A percentile compares a stretch with the other conserved stretches of the same genome.
Evolutionary conservation across 2,329 filamentous ascomycete species (phyloP).

Genomic region (Sporothrix euskadiensis): DNA sequence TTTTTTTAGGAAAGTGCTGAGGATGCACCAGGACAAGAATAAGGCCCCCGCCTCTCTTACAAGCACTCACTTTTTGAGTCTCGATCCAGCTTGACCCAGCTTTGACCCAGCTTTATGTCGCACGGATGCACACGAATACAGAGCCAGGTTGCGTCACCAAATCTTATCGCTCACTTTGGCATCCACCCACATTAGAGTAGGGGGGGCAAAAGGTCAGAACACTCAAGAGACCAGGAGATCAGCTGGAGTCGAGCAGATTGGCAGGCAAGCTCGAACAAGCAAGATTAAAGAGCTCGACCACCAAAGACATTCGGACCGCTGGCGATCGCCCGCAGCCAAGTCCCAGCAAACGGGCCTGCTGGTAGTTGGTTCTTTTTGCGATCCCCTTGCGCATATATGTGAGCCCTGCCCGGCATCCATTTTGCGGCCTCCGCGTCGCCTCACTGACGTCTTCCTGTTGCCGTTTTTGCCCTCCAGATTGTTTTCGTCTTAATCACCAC

Average conservation of each 20-base stretch:
- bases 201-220: conserved; percentile 4
- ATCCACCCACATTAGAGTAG: neutral
- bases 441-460: conserved; percentile 5
- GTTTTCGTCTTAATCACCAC: neutral
- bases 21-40: neutral
- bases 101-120: neutral
- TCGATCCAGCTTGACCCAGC: neutral
- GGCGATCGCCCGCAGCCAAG: neutral
- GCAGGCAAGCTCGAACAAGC: neutral
- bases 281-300: neutral
- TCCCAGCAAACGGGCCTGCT: conserved; percentile 9
- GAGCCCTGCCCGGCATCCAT: conserved; percentile 17
- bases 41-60: neutral
- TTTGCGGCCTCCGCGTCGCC: neutral
- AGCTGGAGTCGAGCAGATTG: too few species aligned
- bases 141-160: conserved; percentile 18
- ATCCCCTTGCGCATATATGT: conserved; percentile 6
- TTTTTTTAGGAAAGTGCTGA: too few species aligned
- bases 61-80: neutral
- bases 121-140: conserved; percentile 8
- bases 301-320: neutral
- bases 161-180: neutral
- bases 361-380: neutral
- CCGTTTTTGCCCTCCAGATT: neutral
- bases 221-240: neutral